Conservation (phyloP, 2,329 filamentous ascomycete genomes). For the Hyphodiscus sp. region DNA sequence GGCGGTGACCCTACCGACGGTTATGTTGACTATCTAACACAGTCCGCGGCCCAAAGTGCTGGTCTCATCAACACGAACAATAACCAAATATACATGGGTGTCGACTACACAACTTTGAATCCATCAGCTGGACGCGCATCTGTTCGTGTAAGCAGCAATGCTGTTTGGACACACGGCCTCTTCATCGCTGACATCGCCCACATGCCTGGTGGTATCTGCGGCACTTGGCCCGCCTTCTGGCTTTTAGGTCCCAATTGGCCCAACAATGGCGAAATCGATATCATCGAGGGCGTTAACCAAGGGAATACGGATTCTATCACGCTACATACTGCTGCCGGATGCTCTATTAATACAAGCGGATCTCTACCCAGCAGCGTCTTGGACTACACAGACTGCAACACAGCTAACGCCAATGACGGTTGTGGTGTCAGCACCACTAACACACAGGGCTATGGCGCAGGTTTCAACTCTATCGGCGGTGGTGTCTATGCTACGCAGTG, state of each 20-base stretch:
- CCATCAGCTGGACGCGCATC: constrained; percentile 58
- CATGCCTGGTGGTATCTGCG: constrained; percentile 52
- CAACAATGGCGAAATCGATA: constrained; percentile 66
- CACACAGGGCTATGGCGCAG: constrained; percentile 46
- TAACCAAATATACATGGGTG: constrained; percentile 59
- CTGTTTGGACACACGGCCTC: constrained; percentile 47
- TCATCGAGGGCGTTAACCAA: constrained; percentile 70
- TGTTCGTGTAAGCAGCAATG: constrained; percentile 56
- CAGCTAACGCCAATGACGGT: constrained; percentile 44
- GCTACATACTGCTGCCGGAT: constrained; percentile 59
- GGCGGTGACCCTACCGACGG: constrained; percentile 64
- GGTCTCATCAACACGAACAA: constrained; percentile 40
- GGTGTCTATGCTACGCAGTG: constrained; percentile 68
- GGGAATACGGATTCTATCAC: constrained; percentile 55
- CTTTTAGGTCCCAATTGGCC: constrained; percentile 64
- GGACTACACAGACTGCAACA: constrained; percentile 50
- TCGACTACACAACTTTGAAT: constrained; percentile 54
- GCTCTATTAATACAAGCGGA: constrained; percentile 46
- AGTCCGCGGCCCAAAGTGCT: constrained; percentile 47
- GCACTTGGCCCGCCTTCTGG: constrained; percentile 54
- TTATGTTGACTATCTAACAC: constrained; percentile 63
- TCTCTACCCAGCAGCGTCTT: constrained; percentile 40
- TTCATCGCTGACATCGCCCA: constrained; percentile 52
- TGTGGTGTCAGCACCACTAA: constrained; percentile 34
- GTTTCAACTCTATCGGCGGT: constrained; percentile 59